Conservation (phyloP, 805 yeast species). For the Grigorovia yakushimaensis region DNA sequence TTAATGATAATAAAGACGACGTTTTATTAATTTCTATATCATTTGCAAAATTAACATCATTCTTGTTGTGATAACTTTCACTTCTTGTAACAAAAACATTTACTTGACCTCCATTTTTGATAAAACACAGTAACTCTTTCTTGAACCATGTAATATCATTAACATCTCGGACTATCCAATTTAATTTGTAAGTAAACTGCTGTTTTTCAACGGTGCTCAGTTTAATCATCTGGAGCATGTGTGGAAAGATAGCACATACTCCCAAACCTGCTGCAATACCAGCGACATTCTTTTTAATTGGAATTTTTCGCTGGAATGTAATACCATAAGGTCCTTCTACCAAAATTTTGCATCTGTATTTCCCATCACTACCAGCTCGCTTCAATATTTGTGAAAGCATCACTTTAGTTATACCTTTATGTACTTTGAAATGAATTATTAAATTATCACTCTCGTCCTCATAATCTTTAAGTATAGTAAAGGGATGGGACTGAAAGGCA, state of each 20-base stretch:
- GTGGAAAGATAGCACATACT: conserved; percentile 41
- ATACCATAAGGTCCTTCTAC: conserved; percentile 60
- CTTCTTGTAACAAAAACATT: conserved; percentile 2
- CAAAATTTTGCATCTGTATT: conserved; percentile 30
- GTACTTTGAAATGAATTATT: conserved; percentile 37
- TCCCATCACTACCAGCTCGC: conserved; percentile 15
- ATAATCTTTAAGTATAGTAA: conserved; percentile 41
- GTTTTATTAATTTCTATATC: neutral
- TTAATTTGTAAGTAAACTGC: conserved; percentile 31
- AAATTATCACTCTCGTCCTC: conserved; percentile 12
- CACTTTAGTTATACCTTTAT: conserved; percentile 47
- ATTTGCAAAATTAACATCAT: neutral
- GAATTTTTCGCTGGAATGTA: conserved; percentile 28
- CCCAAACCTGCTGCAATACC: conserved; percentile 46
- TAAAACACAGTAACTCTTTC: conserved; percentile 32
- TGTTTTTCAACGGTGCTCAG: neutral
- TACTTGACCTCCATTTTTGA: conserved; percentile 22
- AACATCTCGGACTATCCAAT: conserved; percentile 56
- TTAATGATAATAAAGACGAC: neutral
- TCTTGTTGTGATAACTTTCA: neutral
- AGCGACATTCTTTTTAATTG: conserved; percentile 32
- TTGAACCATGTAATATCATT: conserved; percentile 42
- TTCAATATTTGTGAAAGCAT: conserved; percentile 28
- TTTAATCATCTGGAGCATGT: conserved; percentile 27
- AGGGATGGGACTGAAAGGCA: conserved; percentile 56